Conservation (phyloP, 345 rosid species). For the Alliaria petiolata region DNA sequence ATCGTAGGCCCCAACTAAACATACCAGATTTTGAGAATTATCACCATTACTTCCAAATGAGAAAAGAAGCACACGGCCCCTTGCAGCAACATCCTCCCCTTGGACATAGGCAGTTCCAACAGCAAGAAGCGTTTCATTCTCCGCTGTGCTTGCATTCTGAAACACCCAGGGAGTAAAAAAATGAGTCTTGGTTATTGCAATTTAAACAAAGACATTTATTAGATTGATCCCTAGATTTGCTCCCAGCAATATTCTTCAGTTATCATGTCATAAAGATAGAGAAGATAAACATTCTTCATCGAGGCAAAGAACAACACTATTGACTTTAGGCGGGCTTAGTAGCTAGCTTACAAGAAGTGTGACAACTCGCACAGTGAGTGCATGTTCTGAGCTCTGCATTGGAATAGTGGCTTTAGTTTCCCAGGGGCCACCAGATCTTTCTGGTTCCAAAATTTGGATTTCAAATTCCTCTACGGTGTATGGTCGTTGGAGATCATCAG, state of each 20-base stretch:
- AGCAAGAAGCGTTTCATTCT: conserved; percentile 88
- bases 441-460: conserved; percentile 88
- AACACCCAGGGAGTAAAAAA: conserved; percentile 18
- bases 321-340: conserved; percentile 10
- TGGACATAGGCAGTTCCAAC: conserved; percentile 96
- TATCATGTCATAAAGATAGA: conserved; percentile 5
- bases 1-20: not conserved
- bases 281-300: not conserved
- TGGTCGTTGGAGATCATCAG: conserved; percentile 73
- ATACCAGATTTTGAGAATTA: conserved; percentile 66
- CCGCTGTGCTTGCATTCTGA: conserved; percentile 79
- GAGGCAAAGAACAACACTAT: conserved; percentile 17
- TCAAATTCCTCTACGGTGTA: conserved; percentile 86
- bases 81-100: conserved; percentile 99
- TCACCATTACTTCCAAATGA: conserved; percentile 63
- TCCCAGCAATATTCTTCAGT: too few relatives aligned
- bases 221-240: conserved; percentile 9
- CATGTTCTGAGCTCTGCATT: conserved; percentile 95
- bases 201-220: not conserved
- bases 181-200: conserved; percentile 13
- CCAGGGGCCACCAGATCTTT: conserved; percentile 86
- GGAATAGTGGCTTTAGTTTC: conserved; percentile 88
- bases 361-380: conserved; percentile 90
- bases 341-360: conserved; percentile 68
- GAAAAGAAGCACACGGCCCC: conserved; percentile 91